phyloP scores from a whole-genome alignment of 768 basidiomycete genomes.

The Xerocomellus amylosporus region DNA sequence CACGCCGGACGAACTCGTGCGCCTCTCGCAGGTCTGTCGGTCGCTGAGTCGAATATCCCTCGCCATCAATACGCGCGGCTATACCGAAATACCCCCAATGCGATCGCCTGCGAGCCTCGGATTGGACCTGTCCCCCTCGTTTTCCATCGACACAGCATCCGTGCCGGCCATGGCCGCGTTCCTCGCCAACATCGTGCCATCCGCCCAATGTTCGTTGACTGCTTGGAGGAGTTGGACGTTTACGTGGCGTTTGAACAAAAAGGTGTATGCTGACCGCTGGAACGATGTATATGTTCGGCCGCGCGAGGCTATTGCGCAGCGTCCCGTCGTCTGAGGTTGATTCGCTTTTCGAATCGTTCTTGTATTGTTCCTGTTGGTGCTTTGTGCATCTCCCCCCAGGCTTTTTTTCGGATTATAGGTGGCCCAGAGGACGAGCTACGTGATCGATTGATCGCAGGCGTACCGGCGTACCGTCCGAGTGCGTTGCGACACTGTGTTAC shows the following conservation, averaged over 20 bases:
- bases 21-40: not conserved
- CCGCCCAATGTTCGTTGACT: not conserved
- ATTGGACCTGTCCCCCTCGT: not conserved
- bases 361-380: too few relatives aligned
- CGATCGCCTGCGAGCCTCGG: too few relatives aligned
- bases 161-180: slow-evolving; percentile 2
- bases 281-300: not conserved
- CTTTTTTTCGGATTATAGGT: too few relatives aligned
- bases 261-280: not conserved
- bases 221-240: slow-evolving; percentile 1
- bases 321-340: too few relatives aligned
- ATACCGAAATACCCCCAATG: not conserved
- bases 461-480: too few relatives aligned
- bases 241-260: not conserved
- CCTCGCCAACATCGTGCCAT: not conserved
- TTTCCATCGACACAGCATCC: not conserved
- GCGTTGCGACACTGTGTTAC: too few relatives aligned
- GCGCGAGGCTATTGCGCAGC: not conserved
- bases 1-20: slow-evolving; percentile 7
- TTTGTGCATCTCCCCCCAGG: too few relatives aligned
- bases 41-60: not conserved
- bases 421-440: too few relatives aligned
- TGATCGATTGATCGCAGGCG: too few relatives aligned
- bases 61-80: slow-evolving; percentile 12
- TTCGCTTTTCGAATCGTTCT: too few relatives aligned